Evolutionary conservation across 192 early-diverging fungal species (phyloP), one percentile per base, ranked within the genome.

Genomic region (Umbelopsis sp.): DNA sequence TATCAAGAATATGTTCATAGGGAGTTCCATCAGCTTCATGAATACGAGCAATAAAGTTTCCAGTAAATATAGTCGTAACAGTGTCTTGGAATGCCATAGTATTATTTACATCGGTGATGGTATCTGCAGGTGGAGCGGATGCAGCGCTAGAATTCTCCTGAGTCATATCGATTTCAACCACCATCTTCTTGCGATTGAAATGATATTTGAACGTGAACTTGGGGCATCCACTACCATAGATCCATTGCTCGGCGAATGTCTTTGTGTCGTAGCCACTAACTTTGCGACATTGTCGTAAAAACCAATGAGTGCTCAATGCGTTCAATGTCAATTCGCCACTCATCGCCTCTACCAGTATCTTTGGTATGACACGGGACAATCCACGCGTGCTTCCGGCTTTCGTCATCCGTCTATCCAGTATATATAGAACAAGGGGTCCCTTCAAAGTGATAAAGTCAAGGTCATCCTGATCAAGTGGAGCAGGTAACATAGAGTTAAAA

Each of bases 181-280:
- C 90, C 88, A 97, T 92, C 79, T 97, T 97, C 83, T 97, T 98
- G 44, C 95, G 90, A 80, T 96, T 98, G 68, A 99, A 98, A 56
- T 89, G 81, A 71, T 93, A 95, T 21, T 71, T 70, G 45, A 97
- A 89, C 70, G 78, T 81, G 74, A 99, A 96, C 65, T 91, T 90
- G 1, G 98, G 98, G 72, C 91, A 94, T 5, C 96, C 97, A 43
- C 91, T 91, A 29, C 92, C 92, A 74, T 90, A 95, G 22, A 98
- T 90, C 97, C 98, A 98, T 82, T 98, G 96, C 24, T 95, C 92
- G 11, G 92, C 86, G 77, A 99, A 98, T 26, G 72, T 77, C 73
- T 91, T 91, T 9, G 83, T 83, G 56, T 86, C 96, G 4, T 94
- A 79, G 26, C 93, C 93, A 76, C 93, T 95, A 36, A 97, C 86